Conservation (phyloP, 495 filamentous ascomycete species). For the Aspergillus olivimuriae region DNA sequence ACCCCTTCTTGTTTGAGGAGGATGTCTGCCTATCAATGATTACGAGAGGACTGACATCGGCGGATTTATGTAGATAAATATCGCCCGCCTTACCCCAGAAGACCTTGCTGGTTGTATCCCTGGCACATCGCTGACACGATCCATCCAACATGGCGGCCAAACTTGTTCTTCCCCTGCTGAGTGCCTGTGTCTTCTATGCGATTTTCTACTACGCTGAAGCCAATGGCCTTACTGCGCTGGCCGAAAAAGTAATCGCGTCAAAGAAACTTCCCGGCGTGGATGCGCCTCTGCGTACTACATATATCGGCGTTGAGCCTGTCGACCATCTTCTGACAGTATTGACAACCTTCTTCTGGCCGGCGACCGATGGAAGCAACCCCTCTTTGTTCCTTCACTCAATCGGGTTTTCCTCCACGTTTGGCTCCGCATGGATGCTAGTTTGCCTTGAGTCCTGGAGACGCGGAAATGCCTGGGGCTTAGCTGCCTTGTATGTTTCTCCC, state of each 20-base stretch:
- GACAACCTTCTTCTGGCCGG: slow-evolving; percentile 49
- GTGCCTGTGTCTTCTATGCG: slow-evolving; percentile 32
- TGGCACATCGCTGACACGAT: too few species aligned
- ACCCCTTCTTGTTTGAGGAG: too few species aligned
- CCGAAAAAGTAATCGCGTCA: slow-evolving; percentile 20
- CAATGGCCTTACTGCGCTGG: slow-evolving; percentile 35
- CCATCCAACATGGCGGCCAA: slow-evolving; percentile 18
- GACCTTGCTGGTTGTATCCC: too few species aligned
- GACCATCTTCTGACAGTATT: slow-evolving; percentile 43
- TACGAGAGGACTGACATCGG: too few species aligned
- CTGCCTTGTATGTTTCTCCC: slow-evolving; percentile 41
- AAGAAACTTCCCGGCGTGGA: slow-evolving; percentile 34
- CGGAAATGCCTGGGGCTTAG: slow-evolving; percentile 46
- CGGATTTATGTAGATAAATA: background rate
- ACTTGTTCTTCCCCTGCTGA: slow-evolving; percentile 35
- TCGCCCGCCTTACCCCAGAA: too few species aligned
- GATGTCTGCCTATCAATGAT: too few species aligned
- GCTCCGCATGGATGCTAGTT: slow-evolving; percentile 49
- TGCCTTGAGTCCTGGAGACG: slow-evolving; percentile 49
- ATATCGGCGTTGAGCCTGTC: slow-evolving; percentile 44
- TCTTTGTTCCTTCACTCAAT: slow-evolving; percentile 40
- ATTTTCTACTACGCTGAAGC: slow-evolving; percentile 35
- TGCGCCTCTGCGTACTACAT: slow-evolving; percentile 35
- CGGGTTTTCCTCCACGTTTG: slow-evolving; percentile 48
- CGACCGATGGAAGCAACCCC: slow-evolving; percentile 44